These are phyloP conservation scores for Solanum rostratum DNA, from an alignment of 257 asterid species.

Conservation along the genomic window DNA sequence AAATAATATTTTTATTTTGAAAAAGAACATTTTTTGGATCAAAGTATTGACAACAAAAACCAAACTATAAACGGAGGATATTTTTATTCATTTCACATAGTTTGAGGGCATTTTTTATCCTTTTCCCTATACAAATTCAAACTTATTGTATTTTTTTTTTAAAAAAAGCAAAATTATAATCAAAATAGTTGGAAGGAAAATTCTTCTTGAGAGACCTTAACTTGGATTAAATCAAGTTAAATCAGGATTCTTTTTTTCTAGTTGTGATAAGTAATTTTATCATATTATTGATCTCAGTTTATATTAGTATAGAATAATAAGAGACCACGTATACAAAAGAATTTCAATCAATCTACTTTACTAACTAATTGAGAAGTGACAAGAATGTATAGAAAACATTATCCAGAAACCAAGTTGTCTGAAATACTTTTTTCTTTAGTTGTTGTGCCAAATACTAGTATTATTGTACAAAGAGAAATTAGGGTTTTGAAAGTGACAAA, in stretches of 20 bases:
- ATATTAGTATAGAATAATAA: not conserved
- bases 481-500: slow-evolving; percentile 5
- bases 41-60: too few species aligned
- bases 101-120: too few species aligned
- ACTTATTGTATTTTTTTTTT: not conserved
- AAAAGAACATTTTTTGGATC: too few species aligned
- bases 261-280: not conserved
- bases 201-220: not conserved
- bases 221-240: not conserved
- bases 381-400: not conserved
- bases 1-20: too few species aligned
- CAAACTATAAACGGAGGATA: too few species aligned
- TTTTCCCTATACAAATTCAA: too few species aligned
- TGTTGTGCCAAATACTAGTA: not conserved
- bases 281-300: not conserved
- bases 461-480: not conserved
- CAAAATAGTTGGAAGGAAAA: not conserved
- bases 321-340: not conserved
- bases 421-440: not conserved
- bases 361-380: not conserved
- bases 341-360: not conserved
- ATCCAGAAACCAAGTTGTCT: not conserved
- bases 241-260: not conserved
- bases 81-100: too few species aligned
- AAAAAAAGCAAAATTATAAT: not conserved